Percentiles rank a stretch among this genome's conserved stretches.
Conservation (phyloP, 2,329 filamentous ascomycete species). For the Ophiostoma tasmaniense region DNA sequence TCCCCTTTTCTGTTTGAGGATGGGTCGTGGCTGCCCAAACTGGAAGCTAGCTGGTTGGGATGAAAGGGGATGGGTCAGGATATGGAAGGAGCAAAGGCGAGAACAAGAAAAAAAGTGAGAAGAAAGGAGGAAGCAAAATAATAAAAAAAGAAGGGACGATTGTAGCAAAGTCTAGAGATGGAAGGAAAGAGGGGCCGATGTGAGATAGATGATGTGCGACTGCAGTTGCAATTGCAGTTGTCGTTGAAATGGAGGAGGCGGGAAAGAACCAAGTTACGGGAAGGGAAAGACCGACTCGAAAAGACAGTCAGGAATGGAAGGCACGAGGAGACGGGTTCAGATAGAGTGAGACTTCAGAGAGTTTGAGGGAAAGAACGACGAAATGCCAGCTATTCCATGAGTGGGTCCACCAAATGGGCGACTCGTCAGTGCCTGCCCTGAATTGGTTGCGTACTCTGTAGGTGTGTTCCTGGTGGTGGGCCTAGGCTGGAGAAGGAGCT, state of each 20-base stretch:
- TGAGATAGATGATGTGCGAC: neutral
- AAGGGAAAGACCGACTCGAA: neutral
- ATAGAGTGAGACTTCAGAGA: neutral
- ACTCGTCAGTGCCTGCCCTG: constrained; percentile 8
- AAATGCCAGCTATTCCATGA: neutral
- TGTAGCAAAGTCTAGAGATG: neutral
- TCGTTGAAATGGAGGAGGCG: constrained; percentile 2
- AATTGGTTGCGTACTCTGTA: neutral
- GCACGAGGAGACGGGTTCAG: neutral
- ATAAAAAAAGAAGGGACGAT: neutral
- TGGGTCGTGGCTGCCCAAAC: constrained; percentile 14
- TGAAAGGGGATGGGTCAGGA: constrained; percentile 4
- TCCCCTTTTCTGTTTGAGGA: neutral
- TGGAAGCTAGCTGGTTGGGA: constrained; percentile 9
- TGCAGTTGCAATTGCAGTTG: constrained; percentile 8
- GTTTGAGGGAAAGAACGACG: neutral
- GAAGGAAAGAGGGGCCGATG: constrained; percentile 4
- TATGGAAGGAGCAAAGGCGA: neutral
- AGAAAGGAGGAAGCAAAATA: neutral
- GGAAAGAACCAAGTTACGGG: neutral
- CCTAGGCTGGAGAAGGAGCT: neutral
- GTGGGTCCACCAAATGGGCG: neutral
- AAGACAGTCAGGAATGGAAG: neutral
- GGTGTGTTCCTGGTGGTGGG: constrained; percentile 10
- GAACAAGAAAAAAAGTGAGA: neutral